A percentile compares a stretch with the other conserved stretches of the same genome.
These are phyloP conservation scores for Pharus latifolius DNA, from an alignment of 176 grass and related monocot genomes.

Conservation along the genomic window DNA sequence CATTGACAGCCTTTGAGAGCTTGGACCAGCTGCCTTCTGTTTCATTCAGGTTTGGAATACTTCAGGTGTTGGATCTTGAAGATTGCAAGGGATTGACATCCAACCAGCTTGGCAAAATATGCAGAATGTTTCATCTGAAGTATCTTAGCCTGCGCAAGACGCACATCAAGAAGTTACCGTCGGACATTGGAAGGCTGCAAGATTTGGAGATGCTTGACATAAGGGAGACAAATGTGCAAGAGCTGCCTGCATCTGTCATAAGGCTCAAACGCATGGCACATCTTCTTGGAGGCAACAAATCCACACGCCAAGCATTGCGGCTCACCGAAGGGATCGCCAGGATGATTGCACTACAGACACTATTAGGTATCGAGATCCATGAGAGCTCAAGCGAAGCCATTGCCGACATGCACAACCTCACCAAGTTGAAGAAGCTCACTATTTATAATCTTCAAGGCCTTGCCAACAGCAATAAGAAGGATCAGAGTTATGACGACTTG, in stretches of 20 bases:
- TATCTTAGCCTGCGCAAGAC: background rate
- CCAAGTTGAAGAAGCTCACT: slow-evolving; percentile 3
- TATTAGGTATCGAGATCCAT: background rate
- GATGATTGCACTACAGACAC: background rate
- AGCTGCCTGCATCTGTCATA: background rate
- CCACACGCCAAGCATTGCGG: background rate
- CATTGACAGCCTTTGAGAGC: background rate
- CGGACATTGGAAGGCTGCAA: background rate
- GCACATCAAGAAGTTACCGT: background rate
- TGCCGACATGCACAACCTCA: background rate
- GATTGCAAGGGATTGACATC: rapidly evolving
- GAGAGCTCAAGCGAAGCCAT: background rate
- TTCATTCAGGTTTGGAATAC: rapidly evolving
- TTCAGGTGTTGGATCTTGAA: background rate
- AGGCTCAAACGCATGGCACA: background rate
- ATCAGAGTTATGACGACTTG: background rate
- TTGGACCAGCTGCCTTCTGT: background rate
- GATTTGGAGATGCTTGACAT: background rate
- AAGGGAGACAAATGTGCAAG: too few species aligned
- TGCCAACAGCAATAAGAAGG: background rate
- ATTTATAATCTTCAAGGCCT: background rate
- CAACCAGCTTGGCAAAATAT: background rate
- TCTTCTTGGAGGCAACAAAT: background rate
- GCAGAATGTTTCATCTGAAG: background rate
- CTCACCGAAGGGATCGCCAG: background rate